A percentile compares a stretch with the other conserved stretches of the same genome.
These are phyloP conservation scores for Kodamaea fungicola DNA, from an alignment of 1,139 yeast genomes.

Conservation along the genomic window DNA sequence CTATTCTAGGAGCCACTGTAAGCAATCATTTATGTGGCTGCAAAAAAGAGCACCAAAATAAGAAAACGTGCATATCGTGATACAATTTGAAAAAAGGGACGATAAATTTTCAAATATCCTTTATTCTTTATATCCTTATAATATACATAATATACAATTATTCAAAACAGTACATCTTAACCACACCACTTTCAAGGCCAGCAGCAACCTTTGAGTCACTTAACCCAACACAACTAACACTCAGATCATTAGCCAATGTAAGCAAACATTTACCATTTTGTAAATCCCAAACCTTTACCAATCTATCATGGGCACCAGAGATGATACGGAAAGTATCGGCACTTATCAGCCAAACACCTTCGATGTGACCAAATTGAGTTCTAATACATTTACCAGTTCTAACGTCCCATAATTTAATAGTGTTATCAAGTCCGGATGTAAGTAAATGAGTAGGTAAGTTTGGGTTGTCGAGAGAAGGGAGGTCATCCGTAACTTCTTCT, in stretches of 20 bases:
- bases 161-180: constrained; percentile 79
- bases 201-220: constrained; percentile 89
- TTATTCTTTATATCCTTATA: background rate
- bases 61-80: too few species aligned
- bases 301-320: constrained; percentile 89
- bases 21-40: too few species aligned
- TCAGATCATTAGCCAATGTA: constrained; percentile 73
- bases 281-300: constrained; percentile 92
- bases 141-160: constrained; percentile 8
- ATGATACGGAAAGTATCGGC: constrained; percentile 93
- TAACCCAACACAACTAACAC: constrained; percentile 83
- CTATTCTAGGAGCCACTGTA: too few species aligned
- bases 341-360: constrained; percentile 95
- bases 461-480: constrained; percentile 20
- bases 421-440: constrained; percentile 87
- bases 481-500: constrained; percentile 27
- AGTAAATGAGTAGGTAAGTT: constrained; percentile 74
- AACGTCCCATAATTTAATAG: constrained; percentile 92
- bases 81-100: too few species aligned
- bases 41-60: too few species aligned
- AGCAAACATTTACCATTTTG: constrained; percentile 93
- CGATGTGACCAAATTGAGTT: constrained; percentile 95
- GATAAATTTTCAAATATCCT: too few species aligned
- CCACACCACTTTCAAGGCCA: constrained; percentile 85
- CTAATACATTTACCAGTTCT: constrained; percentile 81